Percentiles rank a stretch among this genome's conserved stretches.
These are phyloP conservation scores for Pichia norvegensis DNA, from an alignment of 1,139 yeast genomes.

Conservation along the genomic window DNA sequence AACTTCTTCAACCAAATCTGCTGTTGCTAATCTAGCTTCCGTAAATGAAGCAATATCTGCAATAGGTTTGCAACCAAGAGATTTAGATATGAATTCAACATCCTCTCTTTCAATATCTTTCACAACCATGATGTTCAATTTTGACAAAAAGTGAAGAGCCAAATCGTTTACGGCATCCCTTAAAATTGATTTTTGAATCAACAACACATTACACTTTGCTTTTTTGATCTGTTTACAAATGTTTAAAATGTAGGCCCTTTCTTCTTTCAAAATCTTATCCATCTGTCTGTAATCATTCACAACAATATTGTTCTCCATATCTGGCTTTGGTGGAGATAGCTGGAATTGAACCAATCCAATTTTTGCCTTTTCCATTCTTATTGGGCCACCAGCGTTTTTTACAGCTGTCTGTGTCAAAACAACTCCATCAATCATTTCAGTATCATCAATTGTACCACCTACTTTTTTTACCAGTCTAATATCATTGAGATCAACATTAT, in stretches of 20 bases:
- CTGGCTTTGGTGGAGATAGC: conserved; percentile 97
- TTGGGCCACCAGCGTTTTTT: conserved; percentile 93
- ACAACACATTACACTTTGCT: conserved; percentile 89
- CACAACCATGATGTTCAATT: conserved; percentile 86
- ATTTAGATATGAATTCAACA: conserved; percentile 84
- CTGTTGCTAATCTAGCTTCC: conserved; percentile 87
- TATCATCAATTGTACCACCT: conserved; percentile 97
- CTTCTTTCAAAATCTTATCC: conserved; percentile 97
- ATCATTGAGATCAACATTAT: conserved; percentile 78
- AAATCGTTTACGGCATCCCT: conserved; percentile 97
- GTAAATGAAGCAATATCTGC: conserved; percentile 90
- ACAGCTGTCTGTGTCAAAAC: conserved; percentile 86
- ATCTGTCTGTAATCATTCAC: conserved; percentile 97
- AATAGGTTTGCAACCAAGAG: conserved; percentile 90
- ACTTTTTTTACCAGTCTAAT: conserved; percentile 86
- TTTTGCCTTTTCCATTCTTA: conserved; percentile 85
- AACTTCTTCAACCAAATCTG: conserved; percentile 86
- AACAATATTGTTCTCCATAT: conserved; percentile 94
- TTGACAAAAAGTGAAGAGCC: conserved; percentile 89
- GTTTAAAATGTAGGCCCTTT: conserved; percentile 87
- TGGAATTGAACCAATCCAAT: conserved; percentile 94
- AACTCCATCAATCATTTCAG: conserved; percentile 87
- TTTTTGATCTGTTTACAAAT: conserved; percentile 94
- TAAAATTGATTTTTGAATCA: conserved; percentile 88
- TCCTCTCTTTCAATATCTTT: conserved; percentile 97